Evolutionary conservation across 345 rosid genomes (phyloP).

Genomic region (Cardamine occulta): DNA sequence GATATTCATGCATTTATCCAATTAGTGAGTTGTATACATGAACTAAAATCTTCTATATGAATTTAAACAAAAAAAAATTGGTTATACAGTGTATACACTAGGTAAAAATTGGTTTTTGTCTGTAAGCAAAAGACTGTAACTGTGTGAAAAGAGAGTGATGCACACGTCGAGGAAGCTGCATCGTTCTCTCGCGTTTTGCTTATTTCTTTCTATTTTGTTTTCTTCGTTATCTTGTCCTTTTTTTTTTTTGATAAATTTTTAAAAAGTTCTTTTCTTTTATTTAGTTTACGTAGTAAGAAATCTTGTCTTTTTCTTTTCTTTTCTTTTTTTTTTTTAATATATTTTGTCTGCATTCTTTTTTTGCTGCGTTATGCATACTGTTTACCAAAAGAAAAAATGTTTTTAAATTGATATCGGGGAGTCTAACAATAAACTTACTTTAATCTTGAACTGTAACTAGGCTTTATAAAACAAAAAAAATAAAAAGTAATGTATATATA

Average conservation of each 20-base stretch:
- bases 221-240: slow-evolving; percentile 27
- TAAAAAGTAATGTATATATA: too few relatives aligned
- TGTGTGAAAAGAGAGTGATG: slow-evolving; percentile 30
- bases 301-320: too few relatives aligned
- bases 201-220: slow-evolving; percentile 11
- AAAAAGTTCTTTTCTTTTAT: too few relatives aligned
- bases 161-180: slow-evolving; percentile 28
- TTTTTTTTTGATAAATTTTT: too few relatives aligned
- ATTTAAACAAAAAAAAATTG: too few relatives aligned
- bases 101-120: not conserved
- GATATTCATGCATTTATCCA: too few relatives aligned
- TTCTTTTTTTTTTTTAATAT: too few relatives aligned
- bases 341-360: not conserved
- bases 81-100: too few relatives aligned
- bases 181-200: slow-evolving; percentile 41
- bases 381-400: not conserved
- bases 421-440: not conserved
- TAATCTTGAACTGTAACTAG: too few relatives aligned
- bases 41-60: too few relatives aligned
- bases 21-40: too few relatives aligned
- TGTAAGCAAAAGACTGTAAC: not conserved
- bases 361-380: not conserved
- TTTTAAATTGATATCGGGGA: not conserved
- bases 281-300: not conserved
- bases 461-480: too few relatives aligned